Conservation (phyloP, 1,284 basidiomycete species). For the Inonotus hispidus region DNA sequence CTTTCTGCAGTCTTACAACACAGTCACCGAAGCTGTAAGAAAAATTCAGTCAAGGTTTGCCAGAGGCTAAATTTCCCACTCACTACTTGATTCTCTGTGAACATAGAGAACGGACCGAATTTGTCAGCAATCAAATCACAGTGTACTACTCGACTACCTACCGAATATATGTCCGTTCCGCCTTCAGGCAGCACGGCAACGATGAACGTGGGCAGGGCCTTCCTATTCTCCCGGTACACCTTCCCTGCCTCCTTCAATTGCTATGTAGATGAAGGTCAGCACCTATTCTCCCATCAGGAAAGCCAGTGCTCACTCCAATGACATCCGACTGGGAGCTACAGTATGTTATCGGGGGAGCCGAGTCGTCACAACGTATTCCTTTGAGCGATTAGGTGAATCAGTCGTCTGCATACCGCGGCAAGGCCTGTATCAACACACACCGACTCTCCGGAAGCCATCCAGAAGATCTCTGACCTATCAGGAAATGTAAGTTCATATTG, state of each 20-base stretch:
- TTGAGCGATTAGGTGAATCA: neutral
- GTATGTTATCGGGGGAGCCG: conserved; percentile 41
- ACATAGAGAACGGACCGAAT: neutral
- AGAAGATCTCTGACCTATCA: conserved; percentile 39
- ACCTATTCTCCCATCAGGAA: neutral
- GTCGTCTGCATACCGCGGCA: neutral
- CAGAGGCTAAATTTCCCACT: conserved; percentile 27
- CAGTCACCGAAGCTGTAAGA: conserved; percentile 62
- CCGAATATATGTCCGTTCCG: conserved; percentile 67
- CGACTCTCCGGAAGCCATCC: conserved; percentile 44
- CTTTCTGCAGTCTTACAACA: conserved; percentile 34
- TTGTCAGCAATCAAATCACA: neutral
- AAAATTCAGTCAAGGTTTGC: conserved; percentile 2
- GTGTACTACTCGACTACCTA: conserved; percentile 19
- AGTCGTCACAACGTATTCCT: conserved; percentile 49
- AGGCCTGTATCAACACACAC: conserved; percentile 34
- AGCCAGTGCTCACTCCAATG: conserved; percentile 33
- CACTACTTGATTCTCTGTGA: conserved; percentile 58
- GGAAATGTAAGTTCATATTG: neutral
- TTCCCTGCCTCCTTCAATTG: conserved; percentile 45
- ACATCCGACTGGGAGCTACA: conserved; percentile 51
- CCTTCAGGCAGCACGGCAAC: conserved; percentile 69
- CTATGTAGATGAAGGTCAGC: conserved; percentile 23
- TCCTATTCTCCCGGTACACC: conserved; percentile 31
- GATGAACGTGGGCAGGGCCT: conserved; percentile 47